Evolutionary conservation across 305 asterid species (phyloP), one percentile per base, ranked within the genome.

Genomic region (Lippia alba): DNA sequence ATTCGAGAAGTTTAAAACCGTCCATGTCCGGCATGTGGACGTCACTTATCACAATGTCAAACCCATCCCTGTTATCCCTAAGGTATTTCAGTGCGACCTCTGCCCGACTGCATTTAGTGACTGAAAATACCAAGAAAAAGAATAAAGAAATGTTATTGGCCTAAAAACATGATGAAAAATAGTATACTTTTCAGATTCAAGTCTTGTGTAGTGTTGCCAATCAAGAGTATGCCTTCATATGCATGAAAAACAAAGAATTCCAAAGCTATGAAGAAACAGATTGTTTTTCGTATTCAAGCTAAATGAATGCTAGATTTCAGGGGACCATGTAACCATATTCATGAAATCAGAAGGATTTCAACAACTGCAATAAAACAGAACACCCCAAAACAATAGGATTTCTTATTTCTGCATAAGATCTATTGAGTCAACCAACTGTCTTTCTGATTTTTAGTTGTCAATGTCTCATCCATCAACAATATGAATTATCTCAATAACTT

Each of bases 1-100:
- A 85, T 82, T 89, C 98, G 7, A 93, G 91, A 69, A 93, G 90
- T 54, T 91, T 86, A 74, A 93, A 93, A 44, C 97, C 98, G 82
- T 93, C 96, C 94, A 93, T 89, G 70, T 93, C 97, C 0, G 97
- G 97, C 98, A 93, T 93, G 71, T 91, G 97, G 50, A 93, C 98
- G 55, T 93, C 96, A 33, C 98, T 91, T 64, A 93, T 86, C 56
- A 93, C 98, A 68, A 93, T 67, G 30, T 93, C 98, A 19, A 64
- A 93, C 16, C 97, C 96, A 72, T 93, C 86, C 53, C 60, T 86
- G 83, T 86, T 91, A 56, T 83, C 91, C 73, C 96, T 78, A 33
- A 93, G 90, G 4, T 62, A 51, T 48, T 84, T 76, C 75, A 93
- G 75, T 2, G 97, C 98, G 63, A 45, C 66, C 84, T 91, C 97